These are phyloP conservation scores for Cunninghamia lanceolata DNA, from an alignment of 75 land plant species.

Conservation along the genomic window DNA sequence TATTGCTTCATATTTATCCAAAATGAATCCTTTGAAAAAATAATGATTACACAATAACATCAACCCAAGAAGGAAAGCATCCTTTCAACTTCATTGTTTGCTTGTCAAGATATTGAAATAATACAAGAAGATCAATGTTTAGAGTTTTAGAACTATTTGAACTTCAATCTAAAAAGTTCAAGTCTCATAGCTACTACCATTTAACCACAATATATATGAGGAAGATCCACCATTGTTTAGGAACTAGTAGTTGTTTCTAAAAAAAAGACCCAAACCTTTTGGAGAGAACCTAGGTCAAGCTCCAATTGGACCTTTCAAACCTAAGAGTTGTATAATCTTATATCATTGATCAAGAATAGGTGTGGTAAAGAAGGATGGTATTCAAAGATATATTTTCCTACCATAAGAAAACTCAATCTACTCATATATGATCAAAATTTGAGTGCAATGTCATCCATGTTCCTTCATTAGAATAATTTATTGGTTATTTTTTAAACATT, in stretches of 20 bases:
- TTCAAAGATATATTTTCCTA: conserved; percentile 24
- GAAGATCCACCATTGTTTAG: conserved; percentile 75
- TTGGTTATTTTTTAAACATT: conserved; percentile 25
- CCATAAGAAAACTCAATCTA: conserved; percentile 49
- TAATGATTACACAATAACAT: no score
- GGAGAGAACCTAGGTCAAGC: conserved; percentile 64
- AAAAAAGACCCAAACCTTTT: conserved; percentile 92
- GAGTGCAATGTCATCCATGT: conserved; percentile 40
- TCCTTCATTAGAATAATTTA: not conserved
- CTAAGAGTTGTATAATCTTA: conserved; percentile 11
- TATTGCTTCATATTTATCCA: no score
- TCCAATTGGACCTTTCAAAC: conserved; percentile 49
- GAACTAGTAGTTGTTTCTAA: conserved; percentile 53
- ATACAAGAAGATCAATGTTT: no score
- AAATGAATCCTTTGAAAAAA: no score
- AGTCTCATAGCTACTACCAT: no score
- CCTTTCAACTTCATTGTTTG: no score
- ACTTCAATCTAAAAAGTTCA: no score
- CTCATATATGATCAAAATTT: conserved; percentile 57
- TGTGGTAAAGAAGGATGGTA: conserved; percentile 36
- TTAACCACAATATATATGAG: conserved; percentile 77
- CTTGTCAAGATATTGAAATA: no score
- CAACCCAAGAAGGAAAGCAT: no score
- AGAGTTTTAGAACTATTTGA: no score
- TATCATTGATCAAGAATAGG: conserved; percentile 22